phyloP scores from a whole-genome alignment of 768 basidiomycete species.

The Lyophyllum atratum region DNA sequence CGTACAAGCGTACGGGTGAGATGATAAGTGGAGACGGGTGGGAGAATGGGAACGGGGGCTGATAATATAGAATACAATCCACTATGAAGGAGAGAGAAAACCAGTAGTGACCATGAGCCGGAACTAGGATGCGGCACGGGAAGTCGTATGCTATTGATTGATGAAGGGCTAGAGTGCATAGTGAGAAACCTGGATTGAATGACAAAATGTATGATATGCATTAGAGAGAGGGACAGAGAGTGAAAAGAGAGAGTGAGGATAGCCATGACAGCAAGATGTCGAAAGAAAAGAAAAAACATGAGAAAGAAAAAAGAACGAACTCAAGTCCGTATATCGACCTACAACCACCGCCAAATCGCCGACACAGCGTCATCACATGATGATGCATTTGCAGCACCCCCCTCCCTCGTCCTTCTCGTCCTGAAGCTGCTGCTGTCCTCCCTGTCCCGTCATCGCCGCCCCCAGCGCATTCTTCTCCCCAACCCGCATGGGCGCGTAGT shows the following conservation, averaged over 20 bases:
- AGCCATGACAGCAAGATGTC: conserved; percentile 10
- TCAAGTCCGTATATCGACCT: neutral
- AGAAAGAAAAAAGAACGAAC: conserved; percentile 6
- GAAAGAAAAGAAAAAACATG: conserved; percentile 3
- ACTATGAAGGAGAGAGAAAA: conserved; percentile 12
- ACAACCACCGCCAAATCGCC: neutral
- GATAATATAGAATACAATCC: conserved; percentile 15
- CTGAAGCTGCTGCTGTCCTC: conserved; percentile 42
- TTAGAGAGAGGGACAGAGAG: conserved; percentile 8
- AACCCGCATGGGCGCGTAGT: conserved; percentile 44
- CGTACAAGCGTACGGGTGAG: neutral
- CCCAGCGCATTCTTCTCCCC: conserved; percentile 21
- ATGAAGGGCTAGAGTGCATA: conserved; percentile 15
- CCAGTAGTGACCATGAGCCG: conserved; percentile 7
- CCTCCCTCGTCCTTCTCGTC: conserved; percentile 51
- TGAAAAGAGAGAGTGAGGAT: neutral
- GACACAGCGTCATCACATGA: conserved; percentile 65
- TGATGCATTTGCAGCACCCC: conserved; percentile 81
- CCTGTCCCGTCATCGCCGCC: conserved; percentile 30
- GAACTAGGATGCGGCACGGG: neutral
- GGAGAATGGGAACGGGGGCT: too few species aligned
- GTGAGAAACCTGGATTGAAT: conserved; percentile 10
- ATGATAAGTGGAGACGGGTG: neutral
- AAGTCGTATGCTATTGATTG: conserved; percentile 3
- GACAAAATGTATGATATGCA: conserved; percentile 14